Evolutionary conservation across 192 early-diverging fungal species (phyloP).

Genomic region (Coemansia sp.): DNA sequence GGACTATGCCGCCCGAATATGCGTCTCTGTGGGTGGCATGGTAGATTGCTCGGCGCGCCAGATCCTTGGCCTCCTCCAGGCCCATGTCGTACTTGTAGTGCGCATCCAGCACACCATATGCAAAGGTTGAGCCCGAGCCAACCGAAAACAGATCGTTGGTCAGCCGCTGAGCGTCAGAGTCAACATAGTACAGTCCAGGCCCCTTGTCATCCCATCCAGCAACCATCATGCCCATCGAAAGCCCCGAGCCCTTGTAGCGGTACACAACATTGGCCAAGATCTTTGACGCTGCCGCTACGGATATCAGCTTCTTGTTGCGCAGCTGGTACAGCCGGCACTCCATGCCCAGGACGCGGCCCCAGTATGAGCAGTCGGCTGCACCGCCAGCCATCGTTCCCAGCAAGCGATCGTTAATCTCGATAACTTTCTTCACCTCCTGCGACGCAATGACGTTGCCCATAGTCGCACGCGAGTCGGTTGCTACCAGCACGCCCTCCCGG

Average conservation of each 20-base stretch:
- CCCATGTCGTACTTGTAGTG: slow-evolving; percentile 82
- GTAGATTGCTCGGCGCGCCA: slow-evolving; percentile 89
- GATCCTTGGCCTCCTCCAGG: slow-evolving; percentile 82
- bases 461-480: slow-evolving; percentile 95
- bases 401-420: slow-evolving; percentile 98
- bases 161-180: slow-evolving; percentile 89
- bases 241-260: slow-evolving; percentile 96
- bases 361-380: slow-evolving; percentile 97
- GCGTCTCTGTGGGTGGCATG: slow-evolving; percentile 96
- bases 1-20: slow-evolving; percentile 84
- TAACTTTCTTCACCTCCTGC: slow-evolving; percentile 96
- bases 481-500: slow-evolving; percentile 88
- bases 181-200: slow-evolving; percentile 93
- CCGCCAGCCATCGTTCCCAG: slow-evolving; percentile 99
- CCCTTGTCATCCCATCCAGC: slow-evolving; percentile 94
- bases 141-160: slow-evolving; percentile 91
- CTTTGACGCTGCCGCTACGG: slow-evolving; percentile 97
- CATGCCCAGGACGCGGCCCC: slow-evolving; percentile 96
- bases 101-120: slow-evolving; percentile 95
- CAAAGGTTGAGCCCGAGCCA: slow-evolving; percentile 98
- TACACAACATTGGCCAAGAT: slow-evolving; percentile 96
- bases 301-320: slow-evolving; percentile 97
- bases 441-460: slow-evolving; percentile 80
- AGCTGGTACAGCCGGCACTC: slow-evolving; percentile 93
- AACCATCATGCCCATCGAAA: slow-evolving; percentile 99